Conservation (phyloP, 495 filamentous ascomycete species). For the Hypomontagnella submonticulosa region DNA sequence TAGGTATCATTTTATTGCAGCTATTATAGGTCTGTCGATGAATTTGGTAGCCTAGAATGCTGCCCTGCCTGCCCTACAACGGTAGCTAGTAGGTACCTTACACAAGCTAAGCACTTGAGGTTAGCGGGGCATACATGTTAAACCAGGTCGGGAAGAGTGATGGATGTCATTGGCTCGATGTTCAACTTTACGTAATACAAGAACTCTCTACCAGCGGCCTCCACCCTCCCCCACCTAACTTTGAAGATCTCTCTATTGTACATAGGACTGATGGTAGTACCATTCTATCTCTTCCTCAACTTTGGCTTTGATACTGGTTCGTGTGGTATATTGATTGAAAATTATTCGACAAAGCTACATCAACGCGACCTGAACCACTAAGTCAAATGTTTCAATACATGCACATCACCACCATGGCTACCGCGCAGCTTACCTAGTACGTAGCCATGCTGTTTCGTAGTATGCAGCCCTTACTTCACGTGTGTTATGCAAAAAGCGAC, state of each 20-base stretch:
- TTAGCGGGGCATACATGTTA: slow-evolving; percentile 1
- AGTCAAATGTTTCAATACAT: slow-evolving; percentile 1
- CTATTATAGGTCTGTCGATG: too few species aligned
- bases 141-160: slow-evolving; percentile 1
- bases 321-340: slow-evolving; percentile 2
- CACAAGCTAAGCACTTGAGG: neutral
- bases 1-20: too few species aligned
- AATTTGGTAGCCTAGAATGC: too few species aligned
- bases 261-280: too few species aligned
- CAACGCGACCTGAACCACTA: neutral
- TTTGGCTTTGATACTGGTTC: neutral
- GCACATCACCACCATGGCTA: slow-evolving; percentile 5
- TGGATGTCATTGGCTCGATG: slow-evolving; percentile 3
- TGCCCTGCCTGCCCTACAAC: neutral
- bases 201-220: too few species aligned
- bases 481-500: slow-evolving; percentile 12
- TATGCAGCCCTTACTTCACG: slow-evolving; percentile 11
- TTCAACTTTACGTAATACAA: neutral
- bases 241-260: too few species aligned
- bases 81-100: too few species aligned
- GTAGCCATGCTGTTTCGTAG: slow-evolving; percentile 9
- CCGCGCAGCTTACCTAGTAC: neutral
- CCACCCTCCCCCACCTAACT: too few species aligned
- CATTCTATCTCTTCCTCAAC: neutral
- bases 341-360: neutral